phyloP scores from a whole-genome alignment of 129 eudicot species.

The Flaveria ramosissima region DNA sequence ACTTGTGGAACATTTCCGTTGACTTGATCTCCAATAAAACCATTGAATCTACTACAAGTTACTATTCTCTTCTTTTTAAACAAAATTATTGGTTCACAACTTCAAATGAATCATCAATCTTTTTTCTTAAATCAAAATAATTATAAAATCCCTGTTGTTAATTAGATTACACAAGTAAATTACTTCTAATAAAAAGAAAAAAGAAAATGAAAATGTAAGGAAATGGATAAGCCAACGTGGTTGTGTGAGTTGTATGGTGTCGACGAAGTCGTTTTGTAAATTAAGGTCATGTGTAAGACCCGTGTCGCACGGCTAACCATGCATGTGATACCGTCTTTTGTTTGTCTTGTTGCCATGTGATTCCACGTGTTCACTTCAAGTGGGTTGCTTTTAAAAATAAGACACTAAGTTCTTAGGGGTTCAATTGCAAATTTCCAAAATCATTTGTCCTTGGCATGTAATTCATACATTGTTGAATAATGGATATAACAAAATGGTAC shows the following conservation, averaged over 20 bases:
- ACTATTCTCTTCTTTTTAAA: neutral
- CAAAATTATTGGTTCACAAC: neutral
- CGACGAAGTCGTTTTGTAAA: neutral
- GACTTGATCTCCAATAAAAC: conserved; percentile 14
- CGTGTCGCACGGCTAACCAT: conserved; percentile 32
- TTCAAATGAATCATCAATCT: neutral
- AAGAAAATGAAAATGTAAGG: neutral
- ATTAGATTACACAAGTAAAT: too few species aligned
- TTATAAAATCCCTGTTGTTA: neutral
- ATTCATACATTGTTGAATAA: neutral
- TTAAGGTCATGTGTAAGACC: conserved; percentile 25
- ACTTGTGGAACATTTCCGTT: conserved; percentile 25
- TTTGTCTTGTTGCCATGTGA: conserved; percentile 12
- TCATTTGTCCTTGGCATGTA: neutral
- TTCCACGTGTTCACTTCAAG: conserved; percentile 20
- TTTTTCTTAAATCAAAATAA: neutral
- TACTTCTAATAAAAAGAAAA: too few species aligned
- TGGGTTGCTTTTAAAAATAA: neutral
- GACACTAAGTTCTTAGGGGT: neutral
- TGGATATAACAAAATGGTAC: too few species aligned
- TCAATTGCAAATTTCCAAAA: neutral
- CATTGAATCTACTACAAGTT: neutral
- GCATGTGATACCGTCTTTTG: conserved; percentile 3
- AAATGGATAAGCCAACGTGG: conserved; percentile 14
- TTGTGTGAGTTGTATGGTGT: neutral